These are phyloP conservation scores for Calvatia gigantea DNA, from an alignment of 768 basidiomycete species.

Conservation along the genomic window DNA sequence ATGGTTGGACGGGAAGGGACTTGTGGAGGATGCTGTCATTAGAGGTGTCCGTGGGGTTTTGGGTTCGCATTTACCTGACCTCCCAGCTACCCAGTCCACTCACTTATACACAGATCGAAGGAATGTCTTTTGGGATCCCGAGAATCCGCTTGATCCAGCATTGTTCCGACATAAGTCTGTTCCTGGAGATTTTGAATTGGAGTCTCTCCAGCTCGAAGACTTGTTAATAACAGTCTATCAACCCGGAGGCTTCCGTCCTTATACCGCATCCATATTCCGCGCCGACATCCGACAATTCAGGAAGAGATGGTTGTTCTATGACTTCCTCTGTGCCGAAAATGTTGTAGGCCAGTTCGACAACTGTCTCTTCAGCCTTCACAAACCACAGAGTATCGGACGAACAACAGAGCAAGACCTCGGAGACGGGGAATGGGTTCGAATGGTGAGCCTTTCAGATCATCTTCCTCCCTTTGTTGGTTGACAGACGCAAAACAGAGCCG, in stretches of 20 bases:
- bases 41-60: constrained; percentile 93
- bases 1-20: constrained; percentile 95
- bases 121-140: constrained; percentile 80
- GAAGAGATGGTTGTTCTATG: constrained; percentile 95
- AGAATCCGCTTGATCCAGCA: constrained; percentile 77
- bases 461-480: not conserved
- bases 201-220: constrained; percentile 88
- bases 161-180: constrained; percentile 69
- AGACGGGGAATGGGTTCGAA: constrained; percentile 81
- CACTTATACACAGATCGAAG: constrained; percentile 66
- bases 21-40: constrained; percentile 87
- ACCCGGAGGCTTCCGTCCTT: constrained; percentile 88
- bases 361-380: constrained; percentile 93
- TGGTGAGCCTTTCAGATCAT: constrained; percentile 54
- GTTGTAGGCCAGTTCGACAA: constrained; percentile 98
- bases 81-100: not conserved
- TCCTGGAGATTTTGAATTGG: constrained; percentile 89
- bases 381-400: constrained; percentile 91
- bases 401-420: constrained; percentile 83
- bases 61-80: constrained; percentile 45
- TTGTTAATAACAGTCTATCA: constrained; percentile 93
- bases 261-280: constrained; percentile 88
- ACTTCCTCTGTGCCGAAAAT: constrained; percentile 90
- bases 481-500: constrained; percentile 59
- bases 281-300: constrained; percentile 82